Conservation (phyloP, 768 basidiomycete genomes). For the Naganishia randhawae region DNA sequence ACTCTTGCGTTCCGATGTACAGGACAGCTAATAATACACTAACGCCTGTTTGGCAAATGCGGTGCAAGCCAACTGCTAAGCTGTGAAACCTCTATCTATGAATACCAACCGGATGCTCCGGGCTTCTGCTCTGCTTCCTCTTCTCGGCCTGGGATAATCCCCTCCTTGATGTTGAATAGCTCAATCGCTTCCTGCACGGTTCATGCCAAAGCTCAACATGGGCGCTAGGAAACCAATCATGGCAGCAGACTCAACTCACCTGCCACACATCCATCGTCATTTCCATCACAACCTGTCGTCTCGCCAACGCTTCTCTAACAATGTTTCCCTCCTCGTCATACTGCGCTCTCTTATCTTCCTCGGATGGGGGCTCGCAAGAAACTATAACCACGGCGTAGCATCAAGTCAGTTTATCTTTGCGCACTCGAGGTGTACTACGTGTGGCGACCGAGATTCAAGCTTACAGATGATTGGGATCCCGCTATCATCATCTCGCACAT, state of each 20-base stretch:
- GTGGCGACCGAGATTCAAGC: not conserved
- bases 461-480: slow-evolving; percentile 75
- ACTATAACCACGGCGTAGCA: not conserved
- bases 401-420: not conserved
- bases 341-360: slow-evolving; percentile 40
- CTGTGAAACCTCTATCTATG: not conserved
- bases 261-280: slow-evolving; percentile 86
- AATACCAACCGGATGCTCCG: slow-evolving; percentile 12
- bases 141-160: slow-evolving; percentile 68
- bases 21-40: not conserved
- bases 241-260: slow-evolving; percentile 54
- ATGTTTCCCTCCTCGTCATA: slow-evolving; percentile 37
- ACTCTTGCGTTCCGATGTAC: not conserved
- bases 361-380: slow-evolving; percentile 8
- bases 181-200: slow-evolving; percentile 71
- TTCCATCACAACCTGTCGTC: slow-evolving; percentile 83
- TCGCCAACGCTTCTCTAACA: slow-evolving; percentile 60
- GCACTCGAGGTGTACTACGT: too few species aligned
- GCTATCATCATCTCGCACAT: slow-evolving; percentile 52
- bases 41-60: not conserved
- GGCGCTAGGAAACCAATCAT: not conserved
- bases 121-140: slow-evolving; percentile 11
- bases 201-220: not conserved
- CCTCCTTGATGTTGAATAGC: slow-evolving; percentile 71
- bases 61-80: not conserved